These are phyloP conservation scores for Phaeolepiota aurea DNA, from an alignment of 768 basidiomycete species.

Conservation along the genomic window DNA sequence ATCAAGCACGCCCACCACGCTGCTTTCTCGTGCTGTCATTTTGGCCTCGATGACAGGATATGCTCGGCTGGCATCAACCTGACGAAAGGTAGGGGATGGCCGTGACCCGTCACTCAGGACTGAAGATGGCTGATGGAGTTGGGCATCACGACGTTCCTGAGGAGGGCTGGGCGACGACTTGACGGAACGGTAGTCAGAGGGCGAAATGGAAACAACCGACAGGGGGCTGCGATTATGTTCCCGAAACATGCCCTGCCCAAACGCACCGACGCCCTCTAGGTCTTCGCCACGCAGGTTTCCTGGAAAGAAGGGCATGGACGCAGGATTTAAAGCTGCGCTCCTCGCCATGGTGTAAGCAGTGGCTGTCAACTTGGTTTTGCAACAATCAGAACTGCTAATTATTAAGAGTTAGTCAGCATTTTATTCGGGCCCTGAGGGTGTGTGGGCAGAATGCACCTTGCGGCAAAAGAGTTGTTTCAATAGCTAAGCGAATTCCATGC, in stretches of 20 bases:
- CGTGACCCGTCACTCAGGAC: constrained; percentile 26
- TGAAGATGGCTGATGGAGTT: constrained; percentile 26
- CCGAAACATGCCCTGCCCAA: constrained; percentile 37
- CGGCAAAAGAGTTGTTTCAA: background rate
- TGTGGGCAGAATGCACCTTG: background rate
- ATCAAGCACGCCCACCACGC: constrained; percentile 40
- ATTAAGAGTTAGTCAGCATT: background rate
- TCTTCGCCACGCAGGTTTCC: constrained; percentile 51
- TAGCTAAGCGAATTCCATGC: background rate
- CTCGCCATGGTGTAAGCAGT: constrained; percentile 49
- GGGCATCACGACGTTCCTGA: constrained; percentile 23
- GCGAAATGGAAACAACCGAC: constrained; percentile 51
- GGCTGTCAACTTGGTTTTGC: constrained; percentile 23
- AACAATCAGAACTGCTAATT: constrained; percentile 8
- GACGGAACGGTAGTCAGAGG: constrained; percentile 58
- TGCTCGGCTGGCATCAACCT: constrained; percentile 35
- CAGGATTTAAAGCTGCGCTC: constrained; percentile 71
- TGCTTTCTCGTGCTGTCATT: constrained; percentile 33
- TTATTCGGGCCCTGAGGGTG: background rate
- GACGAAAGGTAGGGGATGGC: constrained; percentile 39
- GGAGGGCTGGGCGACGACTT: constrained; percentile 66
- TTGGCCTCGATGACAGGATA: constrained; percentile 29
- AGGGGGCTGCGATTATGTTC: constrained; percentile 40
- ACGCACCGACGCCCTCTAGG: constrained; percentile 45
- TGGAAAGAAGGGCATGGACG: constrained; percentile 82